Conservation (phyloP, 2,329 filamentous ascomycete genomes). For the Akanthomyces muscarius region DNA sequence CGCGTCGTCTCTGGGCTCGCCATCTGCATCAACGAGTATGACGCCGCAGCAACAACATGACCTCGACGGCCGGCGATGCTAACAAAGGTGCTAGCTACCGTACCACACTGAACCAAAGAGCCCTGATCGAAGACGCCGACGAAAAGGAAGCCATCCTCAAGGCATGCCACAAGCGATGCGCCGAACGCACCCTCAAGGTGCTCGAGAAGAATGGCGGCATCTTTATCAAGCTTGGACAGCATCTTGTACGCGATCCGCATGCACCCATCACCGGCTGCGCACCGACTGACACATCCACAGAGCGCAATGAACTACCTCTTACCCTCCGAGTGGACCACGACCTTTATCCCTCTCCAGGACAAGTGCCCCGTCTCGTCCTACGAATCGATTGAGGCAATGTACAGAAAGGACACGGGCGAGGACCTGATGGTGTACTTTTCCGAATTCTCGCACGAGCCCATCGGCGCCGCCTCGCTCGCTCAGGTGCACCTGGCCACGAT, state of each 20-base stretch:
- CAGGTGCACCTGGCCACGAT: conserved; percentile 89
- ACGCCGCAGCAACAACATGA: conserved; percentile 16
- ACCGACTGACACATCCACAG: conserved; percentile 36
- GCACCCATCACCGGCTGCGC: not conserved
- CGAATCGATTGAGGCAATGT: conserved; percentile 83
- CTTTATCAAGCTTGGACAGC: conserved; percentile 96
- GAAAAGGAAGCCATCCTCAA: conserved; percentile 67
- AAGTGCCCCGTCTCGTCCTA: conserved; percentile 89
- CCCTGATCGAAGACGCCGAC: conserved; percentile 57
- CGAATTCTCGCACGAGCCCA: conserved; percentile 73
- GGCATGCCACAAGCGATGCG: conserved; percentile 89
- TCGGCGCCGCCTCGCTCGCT: conserved; percentile 88
- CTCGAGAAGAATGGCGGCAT: conserved; percentile 96
- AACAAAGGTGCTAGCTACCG: conserved; percentile 63
- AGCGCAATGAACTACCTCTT: conserved; percentile 95
- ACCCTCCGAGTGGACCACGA: conserved; percentile 87
- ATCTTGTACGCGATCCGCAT: conserved; percentile 55
- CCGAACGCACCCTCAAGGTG: conserved; percentile 77
- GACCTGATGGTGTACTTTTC: conserved; percentile 80
- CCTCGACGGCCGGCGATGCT: not conserved
- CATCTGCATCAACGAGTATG: conserved; percentile 83
- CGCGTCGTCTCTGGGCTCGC: conserved; percentile 71
- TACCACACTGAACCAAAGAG: conserved; percentile 68
- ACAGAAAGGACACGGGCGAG: conserved; percentile 74
- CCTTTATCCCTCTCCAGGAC: conserved; percentile 94